phyloP scores from a whole-genome alignment of 2,329 filamentous ascomycete genomes.

The Cladosporium sp. region DNA sequence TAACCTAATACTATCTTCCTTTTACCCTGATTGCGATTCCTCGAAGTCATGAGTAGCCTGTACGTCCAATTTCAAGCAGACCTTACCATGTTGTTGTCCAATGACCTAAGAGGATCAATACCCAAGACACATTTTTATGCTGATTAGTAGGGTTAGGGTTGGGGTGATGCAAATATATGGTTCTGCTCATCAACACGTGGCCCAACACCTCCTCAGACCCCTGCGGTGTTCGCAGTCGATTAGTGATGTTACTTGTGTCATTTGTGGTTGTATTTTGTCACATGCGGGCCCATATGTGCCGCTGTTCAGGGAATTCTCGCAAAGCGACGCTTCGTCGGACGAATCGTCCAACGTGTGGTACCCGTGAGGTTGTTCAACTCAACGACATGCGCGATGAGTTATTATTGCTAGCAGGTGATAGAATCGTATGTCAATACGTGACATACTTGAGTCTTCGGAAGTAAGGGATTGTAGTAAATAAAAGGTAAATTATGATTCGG shows the following conservation, averaged over 20 bases:
- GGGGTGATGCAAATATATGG: background rate
- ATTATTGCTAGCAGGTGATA: too few relatives aligned
- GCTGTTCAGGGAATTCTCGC: background rate
- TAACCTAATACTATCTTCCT: background rate
- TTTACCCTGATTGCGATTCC: background rate
- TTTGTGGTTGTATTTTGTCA: background rate
- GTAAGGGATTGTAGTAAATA: too few relatives aligned
- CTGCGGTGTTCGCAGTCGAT: background rate
- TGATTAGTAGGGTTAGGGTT: background rate
- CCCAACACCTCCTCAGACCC: background rate
- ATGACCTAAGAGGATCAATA: background rate
- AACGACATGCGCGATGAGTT: too few relatives aligned
- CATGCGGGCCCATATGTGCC: background rate
- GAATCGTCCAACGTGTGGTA: background rate
- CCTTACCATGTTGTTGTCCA: background rate
- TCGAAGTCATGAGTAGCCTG: background rate
- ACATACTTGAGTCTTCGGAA: too few relatives aligned
- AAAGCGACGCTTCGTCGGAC: background rate
- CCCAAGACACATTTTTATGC: background rate
- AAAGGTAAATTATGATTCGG: too few relatives aligned
- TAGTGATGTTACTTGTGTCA: fast-evolving
- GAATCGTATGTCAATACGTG: too few relatives aligned
- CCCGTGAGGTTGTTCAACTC: too few relatives aligned
- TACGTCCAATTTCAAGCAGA: background rate
- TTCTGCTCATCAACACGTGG: background rate